These are phyloP conservation scores for Pseudisothecium myosuroides DNA, from an alignment of 225 moss, liverwort and hornwort genomes.

Conservation along the genomic window DNA sequence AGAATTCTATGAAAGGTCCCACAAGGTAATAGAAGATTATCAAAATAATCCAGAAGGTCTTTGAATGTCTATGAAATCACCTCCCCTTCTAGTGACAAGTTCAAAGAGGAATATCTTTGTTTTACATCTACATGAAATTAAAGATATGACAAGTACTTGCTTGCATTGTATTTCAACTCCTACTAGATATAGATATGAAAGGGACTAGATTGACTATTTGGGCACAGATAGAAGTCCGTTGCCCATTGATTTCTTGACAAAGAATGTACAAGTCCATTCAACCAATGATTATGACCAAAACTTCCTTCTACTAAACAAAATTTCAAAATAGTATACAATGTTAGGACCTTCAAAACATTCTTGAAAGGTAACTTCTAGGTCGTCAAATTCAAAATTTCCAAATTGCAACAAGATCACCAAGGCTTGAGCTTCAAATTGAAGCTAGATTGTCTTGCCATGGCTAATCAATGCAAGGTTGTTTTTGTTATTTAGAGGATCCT, in stretches of 20 bases:
- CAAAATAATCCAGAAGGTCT: neutral
- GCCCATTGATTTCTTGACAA: neutral
- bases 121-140: neutral
- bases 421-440: accelerated
- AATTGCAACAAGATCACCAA: neutral
- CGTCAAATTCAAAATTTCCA: too few relatives aligned
- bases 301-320: neutral
- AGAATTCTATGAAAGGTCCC: neutral
- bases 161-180: neutral
- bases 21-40: neutral
- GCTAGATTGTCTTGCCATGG: too few relatives aligned
- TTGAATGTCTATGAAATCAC: neutral
- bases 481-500: too few relatives aligned
- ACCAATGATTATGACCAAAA: neutral
- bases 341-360: neutral
- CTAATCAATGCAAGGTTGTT: too few relatives aligned
- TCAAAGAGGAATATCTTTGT: accelerated
- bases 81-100: neutral
- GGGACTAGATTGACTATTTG: too few relatives aligned
- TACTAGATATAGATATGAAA: too few relatives aligned
- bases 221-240: too few relatives aligned
- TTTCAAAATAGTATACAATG: too few relatives aligned
- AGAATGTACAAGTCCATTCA: neutral
- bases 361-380: neutral
- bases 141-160: accelerated